Percentiles rank a stretch among this genome's conserved stretches.
These are phyloP conservation scores for Ceratobasidium sp. DNA, from an alignment of 1,284 basidiomycete species.

Conservation along the genomic window DNA sequence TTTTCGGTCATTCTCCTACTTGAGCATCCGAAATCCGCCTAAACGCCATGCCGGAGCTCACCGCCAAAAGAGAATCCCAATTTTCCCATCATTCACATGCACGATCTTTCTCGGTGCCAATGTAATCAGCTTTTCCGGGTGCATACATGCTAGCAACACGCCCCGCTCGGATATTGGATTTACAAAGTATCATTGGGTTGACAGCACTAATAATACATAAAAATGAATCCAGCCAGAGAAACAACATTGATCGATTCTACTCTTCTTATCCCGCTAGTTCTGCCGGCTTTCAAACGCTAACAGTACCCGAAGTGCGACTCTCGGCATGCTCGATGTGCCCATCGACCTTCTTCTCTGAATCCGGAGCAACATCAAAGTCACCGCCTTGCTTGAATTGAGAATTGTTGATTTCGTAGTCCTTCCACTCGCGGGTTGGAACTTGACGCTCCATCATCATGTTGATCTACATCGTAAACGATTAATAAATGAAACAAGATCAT, in stretches of 20 bases:
- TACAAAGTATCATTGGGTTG: neutral
- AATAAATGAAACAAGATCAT: neutral
- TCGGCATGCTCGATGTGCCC: conserved; percentile 45
- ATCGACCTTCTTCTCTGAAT: conserved; percentile 47
- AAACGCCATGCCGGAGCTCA: no score
- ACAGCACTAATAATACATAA: conserved; percentile 20
- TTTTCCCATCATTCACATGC: no score
- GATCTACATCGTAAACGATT: conserved; percentile 43
- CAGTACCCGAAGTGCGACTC: neutral
- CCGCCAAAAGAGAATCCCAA: no score
- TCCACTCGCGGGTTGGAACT: conserved; percentile 50
- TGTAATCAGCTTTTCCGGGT: no score
- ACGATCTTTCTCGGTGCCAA: no score
- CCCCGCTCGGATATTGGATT: no score
- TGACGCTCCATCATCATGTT: conserved; percentile 45
- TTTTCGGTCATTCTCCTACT: no score
- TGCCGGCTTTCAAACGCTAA: neutral
- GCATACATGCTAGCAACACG: no score
- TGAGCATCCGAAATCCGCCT: no score
- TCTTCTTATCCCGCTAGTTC: neutral
- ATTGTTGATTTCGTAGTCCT: conserved; percentile 48
- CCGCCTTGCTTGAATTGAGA: conserved; percentile 41
- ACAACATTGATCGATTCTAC: neutral
- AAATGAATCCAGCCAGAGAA: neutral
- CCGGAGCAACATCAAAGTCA: conserved; percentile 40